Percentiles rank a stretch among this genome's conserved stretches.
phyloP scores from a whole-genome alignment of 2,329 filamentous ascomycete species.

The Thielaviopsis musarum region DNA sequence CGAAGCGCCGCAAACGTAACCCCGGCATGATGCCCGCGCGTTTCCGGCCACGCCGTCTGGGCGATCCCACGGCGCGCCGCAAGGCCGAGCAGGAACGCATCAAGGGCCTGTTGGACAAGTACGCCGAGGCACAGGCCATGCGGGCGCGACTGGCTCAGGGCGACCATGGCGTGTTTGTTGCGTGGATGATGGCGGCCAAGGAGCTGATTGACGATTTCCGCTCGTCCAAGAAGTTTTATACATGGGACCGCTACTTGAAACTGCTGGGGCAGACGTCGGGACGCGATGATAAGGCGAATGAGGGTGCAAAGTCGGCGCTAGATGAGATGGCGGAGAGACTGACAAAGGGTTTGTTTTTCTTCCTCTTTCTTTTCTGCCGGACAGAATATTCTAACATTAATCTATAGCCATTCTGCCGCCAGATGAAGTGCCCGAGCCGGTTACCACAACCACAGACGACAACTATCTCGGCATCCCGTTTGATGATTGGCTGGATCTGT shows the following conservation, averaged over 20 bases:
- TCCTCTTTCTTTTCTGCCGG: too few species aligned
- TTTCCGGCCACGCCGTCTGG: slow-evolving; percentile 30
- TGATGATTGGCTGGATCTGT: slow-evolving; percentile 72
- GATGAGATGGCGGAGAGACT: slow-evolving; percentile 39
- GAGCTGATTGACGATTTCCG: slow-evolving; percentile 47
- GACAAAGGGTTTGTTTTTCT: slow-evolving; percentile 29
- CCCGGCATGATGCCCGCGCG: slow-evolving; percentile 27
- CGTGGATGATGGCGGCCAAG: slow-evolving; percentile 43
- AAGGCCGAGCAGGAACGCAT: slow-evolving; percentile 28
- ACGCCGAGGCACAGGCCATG: slow-evolving; percentile 27
- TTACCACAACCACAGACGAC: slow-evolving; percentile 14
- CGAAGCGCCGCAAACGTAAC: slow-evolving; percentile 51
- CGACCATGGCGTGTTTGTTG: slow-evolving; percentile 25
- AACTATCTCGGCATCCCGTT: slow-evolving; percentile 66
- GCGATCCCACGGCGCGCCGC: slow-evolving; percentile 26
- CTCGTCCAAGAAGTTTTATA: slow-evolving; percentile 45
- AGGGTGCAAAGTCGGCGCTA: slow-evolving; percentile 26
- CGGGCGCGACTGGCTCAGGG: slow-evolving; percentile 26
- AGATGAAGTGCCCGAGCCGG: slow-evolving; percentile 3
- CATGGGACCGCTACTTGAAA: slow-evolving; percentile 47
- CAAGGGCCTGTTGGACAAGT: slow-evolving; percentile 24
- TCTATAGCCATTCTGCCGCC: slow-evolving; percentile 11
- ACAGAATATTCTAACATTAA: too few species aligned
- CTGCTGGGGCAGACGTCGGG: slow-evolving; percentile 29
- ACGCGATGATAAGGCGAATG: slow-evolving; percentile 13